A percentile compares a stretch with the other conserved stretches of the same genome.
Evolutionary conservation across 176 grass and related monocot species (phyloP).

Genomic region (Echinochloa phyllopogon): DNA sequence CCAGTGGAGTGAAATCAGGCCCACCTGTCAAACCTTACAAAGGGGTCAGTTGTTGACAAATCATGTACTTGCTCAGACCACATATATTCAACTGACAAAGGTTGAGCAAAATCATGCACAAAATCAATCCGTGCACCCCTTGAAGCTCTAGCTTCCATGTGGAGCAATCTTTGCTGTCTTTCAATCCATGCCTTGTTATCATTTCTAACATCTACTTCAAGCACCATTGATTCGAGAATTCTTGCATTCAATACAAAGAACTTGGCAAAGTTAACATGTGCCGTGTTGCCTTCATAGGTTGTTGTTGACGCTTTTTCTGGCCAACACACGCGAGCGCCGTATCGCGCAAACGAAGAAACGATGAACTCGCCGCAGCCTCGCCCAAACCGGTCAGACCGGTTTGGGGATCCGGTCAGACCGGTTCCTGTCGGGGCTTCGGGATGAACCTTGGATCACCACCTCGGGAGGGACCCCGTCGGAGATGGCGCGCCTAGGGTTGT

Average conservation of each 20-base stretch:
- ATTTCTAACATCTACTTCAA: background rate
- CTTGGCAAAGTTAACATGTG: slow-evolving; percentile 3
- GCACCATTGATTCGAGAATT: background rate
- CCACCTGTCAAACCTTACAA: background rate
- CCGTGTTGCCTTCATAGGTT: background rate
- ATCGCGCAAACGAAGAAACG: too few species aligned
- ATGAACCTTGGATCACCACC: too few species aligned
- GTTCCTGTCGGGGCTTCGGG: too few species aligned
- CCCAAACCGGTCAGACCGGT: too few species aligned
- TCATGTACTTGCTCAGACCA: background rate
- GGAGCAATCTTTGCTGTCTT: background rate
- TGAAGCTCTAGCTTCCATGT: background rate
- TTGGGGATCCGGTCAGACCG: too few species aligned
- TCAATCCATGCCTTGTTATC: background rate
- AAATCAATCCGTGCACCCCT: background rate
- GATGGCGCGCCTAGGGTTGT: too few species aligned
- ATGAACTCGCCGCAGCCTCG: too few species aligned
- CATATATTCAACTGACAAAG: background rate
- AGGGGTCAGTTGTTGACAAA: slow-evolving; percentile 1
- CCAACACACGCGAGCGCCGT: too few species aligned
- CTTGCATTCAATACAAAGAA: slow-evolving; percentile 9
- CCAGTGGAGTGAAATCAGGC: background rate
- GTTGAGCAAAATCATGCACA: background rate
- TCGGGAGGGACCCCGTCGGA: too few species aligned
- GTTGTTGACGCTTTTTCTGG: too few species aligned